phyloP scores from a whole-genome alignment of 805 yeast species.

The Hanseniaspora taiwanica region DNA sequence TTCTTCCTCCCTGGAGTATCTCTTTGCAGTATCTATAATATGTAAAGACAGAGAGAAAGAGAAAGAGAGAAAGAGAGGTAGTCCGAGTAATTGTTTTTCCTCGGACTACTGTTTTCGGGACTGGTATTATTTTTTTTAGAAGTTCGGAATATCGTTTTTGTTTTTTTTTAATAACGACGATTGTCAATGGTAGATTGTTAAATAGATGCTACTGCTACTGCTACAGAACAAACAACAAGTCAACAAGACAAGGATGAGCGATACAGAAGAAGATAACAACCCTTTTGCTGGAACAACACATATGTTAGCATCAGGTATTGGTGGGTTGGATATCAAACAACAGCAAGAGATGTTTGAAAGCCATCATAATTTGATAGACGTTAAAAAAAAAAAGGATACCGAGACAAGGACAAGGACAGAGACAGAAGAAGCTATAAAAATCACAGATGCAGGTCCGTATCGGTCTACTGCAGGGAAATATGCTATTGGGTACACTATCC shows the following conservation, averaged over 20 bases:
- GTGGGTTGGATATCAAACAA: not conserved
- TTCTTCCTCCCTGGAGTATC: too few relatives aligned
- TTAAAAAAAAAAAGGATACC: too few relatives aligned
- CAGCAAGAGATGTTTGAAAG: not conserved
- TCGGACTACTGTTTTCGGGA: conserved; percentile 1
- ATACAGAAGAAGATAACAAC: conserved; percentile 26
- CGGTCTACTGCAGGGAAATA: conserved; percentile 67
- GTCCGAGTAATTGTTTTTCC: too few relatives aligned
- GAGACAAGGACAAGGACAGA: too few relatives aligned
- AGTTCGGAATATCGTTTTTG: not conserved
- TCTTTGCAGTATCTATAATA: too few relatives aligned
- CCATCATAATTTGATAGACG: too few relatives aligned
- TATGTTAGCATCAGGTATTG: conserved; percentile 25
- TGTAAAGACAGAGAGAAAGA: too few relatives aligned
- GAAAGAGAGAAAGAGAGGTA: too few relatives aligned
- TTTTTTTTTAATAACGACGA: not conserved
- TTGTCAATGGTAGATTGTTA: too few relatives aligned
- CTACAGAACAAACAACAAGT: not conserved
- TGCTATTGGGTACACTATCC: conserved; percentile 73
- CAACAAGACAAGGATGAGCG: conserved; percentile 1
- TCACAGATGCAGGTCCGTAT: conserved; percentile 75
- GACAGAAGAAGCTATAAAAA: too few relatives aligned
- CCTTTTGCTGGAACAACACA: conserved; percentile 27
- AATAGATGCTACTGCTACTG: too few relatives aligned
- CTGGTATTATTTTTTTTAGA: not conserved